Evolutionary conservation across 176 grass and related monocot species (phyloP).

Genomic region (Pontederia paniculata): DNA sequence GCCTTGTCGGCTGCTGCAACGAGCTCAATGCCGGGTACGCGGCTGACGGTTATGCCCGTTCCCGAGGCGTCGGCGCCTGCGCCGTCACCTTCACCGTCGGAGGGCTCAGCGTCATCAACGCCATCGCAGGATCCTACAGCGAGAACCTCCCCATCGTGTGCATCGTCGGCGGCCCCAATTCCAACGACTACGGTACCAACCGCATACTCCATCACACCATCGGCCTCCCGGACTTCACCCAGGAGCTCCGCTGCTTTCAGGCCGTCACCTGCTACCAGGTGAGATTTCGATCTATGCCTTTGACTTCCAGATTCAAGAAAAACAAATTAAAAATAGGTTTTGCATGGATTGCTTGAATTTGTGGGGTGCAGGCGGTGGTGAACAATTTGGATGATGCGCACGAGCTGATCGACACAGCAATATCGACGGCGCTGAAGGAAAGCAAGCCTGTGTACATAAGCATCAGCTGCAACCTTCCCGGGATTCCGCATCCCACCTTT

Average conservation of each 20-base stretch:
- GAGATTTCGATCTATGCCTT: neutral
- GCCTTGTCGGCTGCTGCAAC: constrained; percentile 9
- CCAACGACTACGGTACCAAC: constrained; percentile 7
- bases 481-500: constrained; percentile 6
- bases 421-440: constrained; percentile 8
- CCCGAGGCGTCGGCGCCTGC: constrained; percentile 11
- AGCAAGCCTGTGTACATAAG: constrained; percentile 11
- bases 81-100: constrained; percentile 16
- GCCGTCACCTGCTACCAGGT: constrained; percentile 11
- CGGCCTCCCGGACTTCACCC: constrained; percentile 7
- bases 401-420: constrained; percentile 13
- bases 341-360: neutral
- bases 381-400: constrained; percentile 13
- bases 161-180: constrained; percentile 10
- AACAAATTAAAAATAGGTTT: too few relatives aligned
- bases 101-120: constrained; percentile 16
- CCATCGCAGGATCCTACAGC: constrained; percentile 10
- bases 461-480: constrained; percentile 14
- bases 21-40: constrained; percentile 17
- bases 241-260: constrained; percentile 16
- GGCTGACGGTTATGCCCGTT: neutral
- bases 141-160: constrained; percentile 17
- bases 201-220: constrained; percentile 17
- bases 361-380: neutral
- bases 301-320: neutral